Conservation (phyloP, 202 grass and related monocot species). For the Schoenoplectus triqueter region DNA sequence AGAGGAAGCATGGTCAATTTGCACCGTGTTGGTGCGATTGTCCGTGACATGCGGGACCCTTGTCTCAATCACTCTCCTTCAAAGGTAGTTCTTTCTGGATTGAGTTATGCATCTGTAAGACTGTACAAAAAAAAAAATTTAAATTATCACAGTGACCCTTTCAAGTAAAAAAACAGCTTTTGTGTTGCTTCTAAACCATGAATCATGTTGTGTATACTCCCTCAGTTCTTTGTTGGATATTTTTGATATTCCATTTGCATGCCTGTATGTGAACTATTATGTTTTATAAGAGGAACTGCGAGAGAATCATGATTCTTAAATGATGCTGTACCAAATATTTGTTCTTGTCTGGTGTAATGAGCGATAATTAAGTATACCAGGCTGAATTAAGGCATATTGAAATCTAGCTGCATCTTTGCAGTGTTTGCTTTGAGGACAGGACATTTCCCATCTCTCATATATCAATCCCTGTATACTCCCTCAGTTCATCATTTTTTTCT, state of each 20-base stretch:
- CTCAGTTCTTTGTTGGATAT: background rate
- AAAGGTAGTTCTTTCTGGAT: constrained; percentile 45
- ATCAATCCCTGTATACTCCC: background rate
- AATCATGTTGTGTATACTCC: background rate
- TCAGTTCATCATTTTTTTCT: constrained; percentile 21
- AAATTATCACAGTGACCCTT: constrained; percentile 8
- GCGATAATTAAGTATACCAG: too few relatives aligned
- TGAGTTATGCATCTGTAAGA: constrained; percentile 36
- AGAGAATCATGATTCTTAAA: constrained; percentile 24
- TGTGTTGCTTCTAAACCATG: background rate
- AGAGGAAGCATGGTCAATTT: constrained; percentile 65
- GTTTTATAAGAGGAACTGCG: background rate
- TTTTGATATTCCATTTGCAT: constrained; percentile 4
- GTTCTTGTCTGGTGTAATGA: background rate
- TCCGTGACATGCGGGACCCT: constrained; percentile 78
- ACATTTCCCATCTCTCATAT: constrained; percentile 25
- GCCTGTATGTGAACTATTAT: constrained; percentile 5
- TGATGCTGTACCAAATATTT: background rate
- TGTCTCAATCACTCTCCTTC: constrained; percentile 72
- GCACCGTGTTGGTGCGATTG: constrained; percentile 78
- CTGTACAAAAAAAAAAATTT: background rate
- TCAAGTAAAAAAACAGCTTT: background rate
- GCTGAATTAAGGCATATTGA: too few relatives aligned
- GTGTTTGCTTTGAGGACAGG: constrained; percentile 32
- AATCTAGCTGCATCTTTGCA: background rate